Evolutionary conservation across 441 rosid genomes (phyloP), one percentile per base, ranked within the genome.

Genomic region (Pelargonium cotyledonis): DNA sequence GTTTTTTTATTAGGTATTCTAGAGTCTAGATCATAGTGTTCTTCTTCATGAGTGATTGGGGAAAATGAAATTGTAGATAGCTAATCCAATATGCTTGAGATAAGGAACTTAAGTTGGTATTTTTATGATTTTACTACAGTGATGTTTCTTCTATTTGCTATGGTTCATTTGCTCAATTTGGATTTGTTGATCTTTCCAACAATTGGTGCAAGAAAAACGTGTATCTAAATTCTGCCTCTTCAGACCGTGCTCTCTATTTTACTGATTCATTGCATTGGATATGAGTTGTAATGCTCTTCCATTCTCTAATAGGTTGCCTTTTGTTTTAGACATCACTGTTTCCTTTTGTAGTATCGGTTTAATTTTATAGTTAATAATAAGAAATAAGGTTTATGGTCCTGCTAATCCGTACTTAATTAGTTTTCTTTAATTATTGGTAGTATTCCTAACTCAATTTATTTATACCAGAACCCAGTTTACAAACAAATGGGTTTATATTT

Each of bases 401-500:
- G 11, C 29, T n/a, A 57, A 57, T 57, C 11, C 16, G 29, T 35
- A 35, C 6, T 35, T 35, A n/a, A 46, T 38, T 38, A 18, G 38
- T 60, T 5, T 44, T 16, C n/a, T 23, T 60, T 40, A 47, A 40
- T 41, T n/a, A 7, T 4, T 10, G 21, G 40, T 40, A 21, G 6
- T 14, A 41, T 16, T 51, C 12, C 68, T 75, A 49, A 64, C 61
- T 68, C 41, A 16, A 63, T 71, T 47, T 76, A 49, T 73, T 60
- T 55, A 41, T 70, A 65, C 68, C 87, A 92, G 98, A 86, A 72
- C 89, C 97, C 72, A 73, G 76, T 5, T 71, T 77, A 18, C 75
- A 65, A 65, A 83, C 95, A 70, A 92, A 75, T 71, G 97, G 98
- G 69, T 95, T 76, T 70, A 77, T 95, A 70, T 95, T 95, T 80